Conservation (phyloP, 768 basidiomycete species). For the Coprinellus aureogranulatus region DNA sequence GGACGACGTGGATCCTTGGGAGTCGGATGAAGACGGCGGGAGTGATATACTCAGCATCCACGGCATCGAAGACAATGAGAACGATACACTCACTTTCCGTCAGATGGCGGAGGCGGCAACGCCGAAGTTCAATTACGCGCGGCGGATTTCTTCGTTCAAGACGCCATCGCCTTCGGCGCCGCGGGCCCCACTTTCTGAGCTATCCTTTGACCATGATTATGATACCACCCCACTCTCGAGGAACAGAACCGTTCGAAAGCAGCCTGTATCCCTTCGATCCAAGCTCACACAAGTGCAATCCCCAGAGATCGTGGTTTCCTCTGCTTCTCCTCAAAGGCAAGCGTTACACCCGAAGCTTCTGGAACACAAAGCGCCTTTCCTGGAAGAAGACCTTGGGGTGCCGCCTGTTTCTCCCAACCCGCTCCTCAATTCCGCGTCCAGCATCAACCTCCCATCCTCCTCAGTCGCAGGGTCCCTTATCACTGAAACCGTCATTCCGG, state of each 20-base stretch:
- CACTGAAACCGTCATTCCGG: slow-evolving; percentile 22
- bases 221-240: slow-evolving; percentile 36
- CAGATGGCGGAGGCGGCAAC: slow-evolving; percentile 36
- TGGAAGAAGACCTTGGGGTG: neutral
- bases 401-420: slow-evolving; percentile 14
- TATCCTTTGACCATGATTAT: slow-evolving; percentile 30
- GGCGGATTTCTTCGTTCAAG: slow-evolving; percentile 11
- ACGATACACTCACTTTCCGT: slow-evolving; percentile 34
- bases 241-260: slow-evolving; percentile 28
- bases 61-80: slow-evolving; percentile 32
- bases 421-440: slow-evolving; percentile 15
- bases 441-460: neutral
- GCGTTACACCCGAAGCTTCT: too few species aligned
- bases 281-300: slow-evolving; percentile 19
- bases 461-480: slow-evolving; percentile 16
- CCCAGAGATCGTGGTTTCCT: slow-evolving; percentile 7
- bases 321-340: slow-evolving; percentile 6
- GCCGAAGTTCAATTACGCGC: slow-evolving; percentile 23
- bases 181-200: slow-evolving; percentile 39
- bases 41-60: slow-evolving; percentile 17
- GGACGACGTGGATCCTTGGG: slow-evolving; percentile 32
- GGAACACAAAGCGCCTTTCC: slow-evolving; percentile 12
- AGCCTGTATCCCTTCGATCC: slow-evolving; percentile 15
- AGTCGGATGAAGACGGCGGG: slow-evolving; percentile 33
- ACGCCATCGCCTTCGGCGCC: slow-evolving; percentile 22